Evolutionary conservation across 164 flowering plant genomes (phyloP).

Genomic region (Berberis thunbergii): DNA sequence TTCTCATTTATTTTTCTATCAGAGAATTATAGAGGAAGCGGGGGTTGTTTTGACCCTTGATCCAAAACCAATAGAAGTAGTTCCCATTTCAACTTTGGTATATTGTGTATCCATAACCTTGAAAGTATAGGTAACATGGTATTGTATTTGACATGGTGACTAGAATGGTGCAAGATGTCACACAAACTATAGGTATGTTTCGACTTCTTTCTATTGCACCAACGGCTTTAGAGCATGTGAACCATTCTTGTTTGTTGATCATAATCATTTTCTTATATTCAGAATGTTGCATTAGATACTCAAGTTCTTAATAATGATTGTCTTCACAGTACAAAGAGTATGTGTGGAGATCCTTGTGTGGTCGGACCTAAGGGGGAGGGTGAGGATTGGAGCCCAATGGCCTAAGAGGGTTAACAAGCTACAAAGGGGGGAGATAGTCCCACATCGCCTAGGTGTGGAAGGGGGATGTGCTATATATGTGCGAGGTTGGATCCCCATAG

Average conservation of each 20-base stretch:
- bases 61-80: slow-evolving; percentile 96
- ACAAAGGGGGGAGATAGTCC: too few relatives aligned
- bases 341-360: too few relatives aligned
- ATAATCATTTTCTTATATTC: too few relatives aligned
- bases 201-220: background rate
- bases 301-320: background rate
- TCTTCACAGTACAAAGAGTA: slow-evolving; percentile 57
- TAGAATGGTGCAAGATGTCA: slow-evolving; percentile 99
- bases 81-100: background rate
- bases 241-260: too few relatives aligned
- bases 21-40: slow-evolving; percentile 98
- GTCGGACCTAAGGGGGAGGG: too few relatives aligned
- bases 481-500: too few relatives aligned
- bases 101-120: slow-evolving; percentile 1
- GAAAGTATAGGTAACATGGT: background rate
- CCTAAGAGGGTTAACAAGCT: too few relatives aligned
- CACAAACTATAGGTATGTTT: slow-evolving; percentile 77
- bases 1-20: slow-evolving; percentile 12
- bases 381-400: too few relatives aligned
- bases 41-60: slow-evolving; percentile 95
- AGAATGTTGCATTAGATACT: too few relatives aligned
- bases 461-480: too few relatives aligned
- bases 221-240: too few relatives aligned
- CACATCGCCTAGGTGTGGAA: too few relatives aligned
- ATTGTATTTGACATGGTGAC: slow-evolving; percentile 53